Conservation (phyloP, 2,329 filamentous ascomycete genomes). For the Mariannaea sp. region DNA sequence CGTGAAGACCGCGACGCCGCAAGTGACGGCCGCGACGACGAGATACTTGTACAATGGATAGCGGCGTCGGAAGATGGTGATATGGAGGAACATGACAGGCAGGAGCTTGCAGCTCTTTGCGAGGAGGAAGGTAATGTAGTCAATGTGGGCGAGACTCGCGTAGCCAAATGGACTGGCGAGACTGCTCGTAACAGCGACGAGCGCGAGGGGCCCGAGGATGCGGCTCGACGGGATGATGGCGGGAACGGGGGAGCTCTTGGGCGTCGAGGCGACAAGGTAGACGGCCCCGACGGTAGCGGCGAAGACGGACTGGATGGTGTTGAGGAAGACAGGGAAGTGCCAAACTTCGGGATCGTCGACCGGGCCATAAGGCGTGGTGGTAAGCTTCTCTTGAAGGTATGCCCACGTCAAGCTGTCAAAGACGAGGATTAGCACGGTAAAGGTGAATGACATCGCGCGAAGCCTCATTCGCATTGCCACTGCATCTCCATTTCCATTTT, state of each 20-base stretch:
- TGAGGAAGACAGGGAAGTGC: constrained; percentile 92
- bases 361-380: constrained; percentile 83
- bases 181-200: constrained; percentile 85
- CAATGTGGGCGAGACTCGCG: constrained; percentile 87
- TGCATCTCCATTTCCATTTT: too few species aligned
- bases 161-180: constrained; percentile 96
- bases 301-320: constrained; percentile 92
- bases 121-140: constrained; percentile 97
- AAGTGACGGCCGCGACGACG: constrained; percentile 87
- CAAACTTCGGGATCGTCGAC: constrained; percentile 72
- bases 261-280: constrained; percentile 75
- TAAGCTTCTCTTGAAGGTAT: constrained; percentile 95
- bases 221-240: constrained; percentile 76
- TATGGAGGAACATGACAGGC: constrained; percentile 97
- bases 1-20: constrained; percentile 93
- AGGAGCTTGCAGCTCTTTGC: constrained; percentile 98
- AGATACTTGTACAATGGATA: constrained; percentile 97
- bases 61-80: constrained; percentile 84
- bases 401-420: constrained; percentile 87
- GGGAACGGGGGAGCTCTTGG: constrained; percentile 47
- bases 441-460: too few species aligned
- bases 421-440: constrained; percentile 4
- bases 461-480: too few species aligned
- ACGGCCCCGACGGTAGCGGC: constrained; percentile 80
- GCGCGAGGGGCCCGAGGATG: constrained; percentile 77